Conservation (phyloP, 148 eudicot genomes). For the Rheum nobile region DNA sequence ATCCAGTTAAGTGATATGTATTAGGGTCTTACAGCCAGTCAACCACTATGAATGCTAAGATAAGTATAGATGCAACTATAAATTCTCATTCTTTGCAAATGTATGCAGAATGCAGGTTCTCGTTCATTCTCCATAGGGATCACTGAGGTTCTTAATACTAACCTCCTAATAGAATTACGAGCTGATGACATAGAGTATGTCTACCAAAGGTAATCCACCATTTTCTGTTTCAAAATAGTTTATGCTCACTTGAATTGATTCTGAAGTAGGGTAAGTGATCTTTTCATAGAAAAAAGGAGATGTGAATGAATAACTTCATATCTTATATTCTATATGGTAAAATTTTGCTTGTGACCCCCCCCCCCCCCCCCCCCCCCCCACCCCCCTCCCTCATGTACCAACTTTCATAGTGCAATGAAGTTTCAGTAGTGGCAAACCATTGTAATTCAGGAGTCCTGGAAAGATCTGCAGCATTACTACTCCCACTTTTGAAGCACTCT, state of each 20-base stretch:
- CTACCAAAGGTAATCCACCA: conserved; percentile 46
- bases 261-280: background rate
- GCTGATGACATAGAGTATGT: conserved; percentile 96
- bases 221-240: background rate
- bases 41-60: background rate
- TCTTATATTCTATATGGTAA: background rate
- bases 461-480: conserved; percentile 61
- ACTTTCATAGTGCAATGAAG: background rate
- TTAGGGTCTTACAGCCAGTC: background rate
- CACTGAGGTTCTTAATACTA: conserved; percentile 74
- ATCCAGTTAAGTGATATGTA: conserved; percentile 59
- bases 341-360: too few species aligned
- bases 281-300: background rate
- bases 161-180: conserved; percentile 67
- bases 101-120: conserved; percentile 72
- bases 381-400: background rate
- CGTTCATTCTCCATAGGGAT: conserved; percentile 84
- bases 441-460: conserved; percentile 70
- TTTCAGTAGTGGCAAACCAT: background rate
- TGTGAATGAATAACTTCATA: background rate
- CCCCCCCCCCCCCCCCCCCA: too few species aligned
- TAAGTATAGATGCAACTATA: background rate
- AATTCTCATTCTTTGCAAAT: conserved; percentile 5
- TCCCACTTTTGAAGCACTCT: conserved; percentile 88
- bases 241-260: background rate